Conservation (phyloP, 352 stramenopile species). For the Pythium guiyangense region DNA sequence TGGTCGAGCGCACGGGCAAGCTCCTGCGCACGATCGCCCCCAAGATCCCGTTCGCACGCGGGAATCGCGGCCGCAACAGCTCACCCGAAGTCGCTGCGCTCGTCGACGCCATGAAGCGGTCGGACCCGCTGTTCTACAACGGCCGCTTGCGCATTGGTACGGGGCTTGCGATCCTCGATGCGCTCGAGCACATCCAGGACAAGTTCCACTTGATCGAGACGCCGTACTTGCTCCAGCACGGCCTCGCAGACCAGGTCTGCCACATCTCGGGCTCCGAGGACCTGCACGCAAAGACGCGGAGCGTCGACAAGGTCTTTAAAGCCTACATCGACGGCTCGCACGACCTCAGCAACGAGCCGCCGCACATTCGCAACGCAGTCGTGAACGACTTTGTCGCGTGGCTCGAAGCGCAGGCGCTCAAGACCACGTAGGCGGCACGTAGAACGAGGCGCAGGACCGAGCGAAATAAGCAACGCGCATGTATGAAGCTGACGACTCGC, state of each 20-base stretch:
- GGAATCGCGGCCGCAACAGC: constrained; percentile 58
- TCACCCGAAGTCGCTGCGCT: constrained; percentile 50
- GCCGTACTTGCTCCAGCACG: constrained; percentile 78
- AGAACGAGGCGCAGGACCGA: too few relatives aligned
- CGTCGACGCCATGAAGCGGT: constrained; percentile 46
- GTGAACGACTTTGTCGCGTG: constrained; percentile 69
- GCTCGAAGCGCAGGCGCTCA: constrained; percentile 40
- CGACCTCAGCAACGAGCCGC: constrained; percentile 72
- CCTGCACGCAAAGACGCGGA: constrained; percentile 48
- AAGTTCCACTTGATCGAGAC: constrained; percentile 56
- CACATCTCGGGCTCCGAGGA: constrained; percentile 60
- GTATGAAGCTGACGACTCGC: background rate
- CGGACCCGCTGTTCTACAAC: constrained; percentile 71
- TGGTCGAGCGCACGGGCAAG: constrained; percentile 44
- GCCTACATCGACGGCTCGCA: constrained; percentile 51
- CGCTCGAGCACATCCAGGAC: constrained; percentile 46
- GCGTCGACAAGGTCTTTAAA: constrained; percentile 69
- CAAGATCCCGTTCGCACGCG: constrained; percentile 58
- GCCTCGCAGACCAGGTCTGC: constrained; percentile 57
- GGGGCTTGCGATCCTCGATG: constrained; percentile 61
- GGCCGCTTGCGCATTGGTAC: constrained; percentile 71
- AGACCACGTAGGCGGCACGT: background rate
- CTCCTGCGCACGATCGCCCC: constrained; percentile 49
- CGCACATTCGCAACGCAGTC: constrained; percentile 51
- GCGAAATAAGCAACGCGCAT: background rate